phyloP scores from a whole-genome alignment of 228 moss, liverwort and hornwort species.

The Sphagnum magellanicum region DNA sequence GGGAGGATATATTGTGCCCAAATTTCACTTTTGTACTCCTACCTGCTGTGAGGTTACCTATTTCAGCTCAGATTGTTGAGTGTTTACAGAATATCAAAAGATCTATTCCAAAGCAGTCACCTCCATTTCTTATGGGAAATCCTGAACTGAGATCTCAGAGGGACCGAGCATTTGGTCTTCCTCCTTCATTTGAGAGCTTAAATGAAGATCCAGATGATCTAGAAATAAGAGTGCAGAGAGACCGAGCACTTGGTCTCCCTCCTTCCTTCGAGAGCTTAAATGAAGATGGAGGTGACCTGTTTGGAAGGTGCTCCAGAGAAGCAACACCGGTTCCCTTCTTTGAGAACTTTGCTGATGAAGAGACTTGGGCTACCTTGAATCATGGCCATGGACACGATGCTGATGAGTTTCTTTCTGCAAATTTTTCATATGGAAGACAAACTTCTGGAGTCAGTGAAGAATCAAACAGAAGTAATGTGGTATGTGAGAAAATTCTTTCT shows the following conservation, averaged over 20 bases:
- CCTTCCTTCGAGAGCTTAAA: slow-evolving; percentile 66
- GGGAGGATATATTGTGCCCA: too few relatives aligned
- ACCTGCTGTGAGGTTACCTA: too few relatives aligned
- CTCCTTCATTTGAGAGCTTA: slow-evolving; percentile 68
- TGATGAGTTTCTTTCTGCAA: slow-evolving; percentile 33
- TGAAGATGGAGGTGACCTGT: slow-evolving; percentile 44
- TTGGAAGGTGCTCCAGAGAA: background rate
- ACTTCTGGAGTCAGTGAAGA: slow-evolving; percentile 22
- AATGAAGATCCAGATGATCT: slow-evolving; percentile 21
- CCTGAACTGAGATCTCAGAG: slow-evolving; percentile 11
- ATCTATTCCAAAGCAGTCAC: too few relatives aligned
- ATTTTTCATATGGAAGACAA: slow-evolving; percentile 29
- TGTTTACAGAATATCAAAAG: too few relatives aligned
- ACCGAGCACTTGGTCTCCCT: slow-evolving; percentile 61
- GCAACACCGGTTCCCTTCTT: slow-evolving; percentile 44
- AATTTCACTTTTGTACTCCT: too few relatives aligned
- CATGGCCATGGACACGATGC: slow-evolving; percentile 37
- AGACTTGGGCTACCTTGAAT: slow-evolving; percentile 67
- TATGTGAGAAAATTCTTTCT: slow-evolving; percentile 14
- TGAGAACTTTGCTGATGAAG: slow-evolving; percentile 74
- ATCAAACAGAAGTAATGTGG: slow-evolving; percentile 29
- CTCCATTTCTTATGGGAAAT: too few relatives aligned
- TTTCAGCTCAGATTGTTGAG: too few relatives aligned
- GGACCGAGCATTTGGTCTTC: slow-evolving; percentile 60
- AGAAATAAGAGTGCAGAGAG: slow-evolving; percentile 31